Evolutionary conservation across 768 basidiomycete species (phyloP).

Genomic region (Hypholoma fasciculare): DNA sequence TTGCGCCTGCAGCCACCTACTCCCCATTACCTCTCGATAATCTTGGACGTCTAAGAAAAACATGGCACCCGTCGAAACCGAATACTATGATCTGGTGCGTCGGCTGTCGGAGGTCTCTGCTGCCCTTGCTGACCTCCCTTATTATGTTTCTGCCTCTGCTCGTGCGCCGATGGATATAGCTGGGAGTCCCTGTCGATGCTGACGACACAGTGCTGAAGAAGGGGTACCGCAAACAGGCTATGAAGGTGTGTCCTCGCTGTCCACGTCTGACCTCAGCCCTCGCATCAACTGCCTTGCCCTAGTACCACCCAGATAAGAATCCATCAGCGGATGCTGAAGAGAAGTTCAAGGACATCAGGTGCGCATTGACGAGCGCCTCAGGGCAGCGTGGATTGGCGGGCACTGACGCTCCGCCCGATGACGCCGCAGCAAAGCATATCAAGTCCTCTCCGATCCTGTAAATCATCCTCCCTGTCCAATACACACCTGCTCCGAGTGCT

Average conservation of each 20-base stretch:
- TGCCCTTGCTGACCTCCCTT: neutral
- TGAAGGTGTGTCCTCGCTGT: slow-evolving; percentile 59
- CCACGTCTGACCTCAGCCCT: neutral
- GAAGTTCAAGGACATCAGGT: slow-evolving; percentile 97
- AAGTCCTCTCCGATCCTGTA: slow-evolving; percentile 84
- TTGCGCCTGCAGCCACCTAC: neutral
- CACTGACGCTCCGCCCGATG: neutral
- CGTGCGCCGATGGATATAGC: slow-evolving; percentile 37
- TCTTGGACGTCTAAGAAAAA: neutral
- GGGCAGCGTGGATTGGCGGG: neutral
- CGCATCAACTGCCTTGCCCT: neutral
- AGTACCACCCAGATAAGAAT: slow-evolving; percentile 98
- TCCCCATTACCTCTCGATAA: neutral
- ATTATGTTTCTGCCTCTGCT: neutral
- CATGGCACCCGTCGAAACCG: slow-evolving; percentile 90
- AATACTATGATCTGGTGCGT: slow-evolving; percentile 84
- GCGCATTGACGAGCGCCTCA: slow-evolving; percentile 12
- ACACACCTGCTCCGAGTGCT: neutral
- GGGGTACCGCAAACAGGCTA: slow-evolving; percentile 92
- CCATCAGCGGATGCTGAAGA: slow-evolving; percentile 89
- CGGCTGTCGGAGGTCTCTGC: neutral
- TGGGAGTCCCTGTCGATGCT: slow-evolving; percentile 71
- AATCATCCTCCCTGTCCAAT: slow-evolving; percentile 21
- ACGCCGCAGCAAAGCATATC: slow-evolving; percentile 83
- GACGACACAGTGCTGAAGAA: slow-evolving; percentile 88